Base-by-base conservation (phyloP, 164 flowering plant species). In the Kalanchoe fedtschenkoi region DNA sequence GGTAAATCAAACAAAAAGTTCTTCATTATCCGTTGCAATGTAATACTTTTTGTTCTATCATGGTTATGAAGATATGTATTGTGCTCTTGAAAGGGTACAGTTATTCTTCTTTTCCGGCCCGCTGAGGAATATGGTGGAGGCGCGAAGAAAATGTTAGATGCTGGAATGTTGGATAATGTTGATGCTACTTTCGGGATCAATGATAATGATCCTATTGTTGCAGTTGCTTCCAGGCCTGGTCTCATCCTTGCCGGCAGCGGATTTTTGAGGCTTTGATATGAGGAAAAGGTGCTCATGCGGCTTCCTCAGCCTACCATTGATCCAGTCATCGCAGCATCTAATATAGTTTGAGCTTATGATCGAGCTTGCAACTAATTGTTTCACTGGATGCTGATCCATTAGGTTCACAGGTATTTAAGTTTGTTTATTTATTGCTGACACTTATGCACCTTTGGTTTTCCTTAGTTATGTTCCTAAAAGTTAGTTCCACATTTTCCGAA, bases 211-310 rank as follows among this genome's bases (percentile, higher is more conserved):
- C 77, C 78, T 21, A 33, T 67, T 28, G 84, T 82, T 17, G 15
- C 54, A 32, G 80, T 72, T 21, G 72, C 67, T 38, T 37, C 82
- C 22, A 66, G 70, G 43, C 26, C 80, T 30, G 84, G 84, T 9
- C 78, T 75, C 1, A 15, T 76, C 17, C 51, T 74, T 34, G 84
- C 84, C 34, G 84, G 58, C 0, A 29, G 71, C 64, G 82, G 84
- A 9, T 65, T 72, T 80, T 80, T 58, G 74, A 80, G 55, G 82
- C 82, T 13, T 67, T 74, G n/a, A 78, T 80, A 16, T 69, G 60
- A 41, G 84, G 84, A 61, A 80, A 76, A 63, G 82, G 84, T 1
- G 84, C 80, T n/a, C 84, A 80, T 68, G 82, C 82, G 17, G 82
- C 84, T 74, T 67, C 82, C 84, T 14, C 82, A 80, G 59, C 77